A percentile compares a stretch with the other conserved stretches of the same genome.
phyloP scores from a whole-genome alignment of 352 stramenopile species.

The Pythium periplocum region DNA sequence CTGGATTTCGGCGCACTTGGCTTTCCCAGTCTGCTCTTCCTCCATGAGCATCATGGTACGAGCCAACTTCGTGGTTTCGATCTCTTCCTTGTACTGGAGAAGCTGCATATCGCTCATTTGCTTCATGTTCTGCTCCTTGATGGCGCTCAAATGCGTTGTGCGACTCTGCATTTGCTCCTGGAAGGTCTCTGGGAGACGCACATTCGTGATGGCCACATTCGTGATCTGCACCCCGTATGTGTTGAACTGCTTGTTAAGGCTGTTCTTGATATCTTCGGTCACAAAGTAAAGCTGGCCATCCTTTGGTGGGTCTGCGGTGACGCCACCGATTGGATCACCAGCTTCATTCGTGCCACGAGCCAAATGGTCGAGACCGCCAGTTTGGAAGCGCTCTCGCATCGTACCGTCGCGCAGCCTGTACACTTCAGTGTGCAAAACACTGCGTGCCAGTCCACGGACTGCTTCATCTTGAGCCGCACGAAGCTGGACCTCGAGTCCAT shows the following conservation, averaged over 20 bases:
- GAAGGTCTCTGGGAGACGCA: conserved; percentile 51
- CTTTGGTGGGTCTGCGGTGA: conserved; percentile 7
- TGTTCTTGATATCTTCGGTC: conserved; percentile 59
- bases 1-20: conserved; percentile 48
- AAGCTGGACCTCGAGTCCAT: conserved; percentile 83
- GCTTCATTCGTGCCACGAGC: conserved; percentile 15
- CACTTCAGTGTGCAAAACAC: conserved; percentile 85
- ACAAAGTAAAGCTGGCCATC: conserved; percentile 36
- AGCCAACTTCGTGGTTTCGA: conserved; percentile 45
- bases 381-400: conserved; percentile 61
- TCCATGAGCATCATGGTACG: conserved; percentile 50
- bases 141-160: conserved; percentile 57
- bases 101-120: conserved; percentile 75
- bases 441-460: conserved; percentile 73
- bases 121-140: conserved; percentile 78
- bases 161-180: conserved; percentile 63
- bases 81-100: conserved; percentile 55
- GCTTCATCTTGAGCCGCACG: conserved; percentile 79
- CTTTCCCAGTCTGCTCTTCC: conserved; percentile 52
- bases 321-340: conserved; percentile 8
- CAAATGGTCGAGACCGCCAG: conserved; percentile 28
- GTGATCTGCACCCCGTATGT: conserved; percentile 69
- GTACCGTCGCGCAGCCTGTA: conserved; percentile 78
- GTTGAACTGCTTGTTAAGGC: conserved; percentile 68
- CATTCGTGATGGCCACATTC: conserved; percentile 63